A percentile compares a stretch with the other conserved stretches of the same genome.
Conservation (phyloP, 306 rosid species). For the Geum urbanum region DNA sequence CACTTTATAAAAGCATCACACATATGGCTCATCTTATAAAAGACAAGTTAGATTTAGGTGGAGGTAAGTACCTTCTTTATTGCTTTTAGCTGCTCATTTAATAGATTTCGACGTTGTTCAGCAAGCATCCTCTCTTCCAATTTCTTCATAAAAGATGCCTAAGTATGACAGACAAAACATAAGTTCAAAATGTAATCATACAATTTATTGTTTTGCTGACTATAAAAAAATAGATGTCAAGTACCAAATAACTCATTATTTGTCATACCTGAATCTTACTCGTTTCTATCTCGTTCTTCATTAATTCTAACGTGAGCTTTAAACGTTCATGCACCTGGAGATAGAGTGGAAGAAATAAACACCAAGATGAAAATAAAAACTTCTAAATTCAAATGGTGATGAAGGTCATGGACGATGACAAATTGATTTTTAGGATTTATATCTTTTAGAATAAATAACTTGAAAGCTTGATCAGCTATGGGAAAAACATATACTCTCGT, state of each 20-base stretch:
- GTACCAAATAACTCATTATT: conserved; percentile 4
- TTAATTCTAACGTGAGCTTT: conserved; percentile 81
- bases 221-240: neutral
- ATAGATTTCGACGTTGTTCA: conserved; percentile 86
- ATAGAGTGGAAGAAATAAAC: conserved; percentile 13
- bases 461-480: neutral
- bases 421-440: neutral
- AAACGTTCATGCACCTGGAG: conserved; percentile 76
- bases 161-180: conserved; percentile 22
- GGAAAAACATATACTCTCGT: neutral
- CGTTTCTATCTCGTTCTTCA: conserved; percentile 96
- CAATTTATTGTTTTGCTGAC: neutral
- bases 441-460: neutral
- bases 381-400: neutral
- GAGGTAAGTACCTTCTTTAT: conserved; percentile 65
- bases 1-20: neutral
- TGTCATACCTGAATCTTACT: conserved; percentile 78
- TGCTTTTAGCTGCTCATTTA: conserved; percentile 94
- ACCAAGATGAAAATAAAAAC: neutral
- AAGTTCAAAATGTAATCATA: conserved; percentile 20
- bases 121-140: conserved; percentile 94
- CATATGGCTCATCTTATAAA: neutral
- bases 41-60: neutral
- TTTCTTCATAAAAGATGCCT: conserved; percentile 95
- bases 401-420: conserved; percentile 3